These are phyloP conservation scores for Mycena albidolilacea DNA, from an alignment of 768 basidiomycete species.

Conservation along the genomic window DNA sequence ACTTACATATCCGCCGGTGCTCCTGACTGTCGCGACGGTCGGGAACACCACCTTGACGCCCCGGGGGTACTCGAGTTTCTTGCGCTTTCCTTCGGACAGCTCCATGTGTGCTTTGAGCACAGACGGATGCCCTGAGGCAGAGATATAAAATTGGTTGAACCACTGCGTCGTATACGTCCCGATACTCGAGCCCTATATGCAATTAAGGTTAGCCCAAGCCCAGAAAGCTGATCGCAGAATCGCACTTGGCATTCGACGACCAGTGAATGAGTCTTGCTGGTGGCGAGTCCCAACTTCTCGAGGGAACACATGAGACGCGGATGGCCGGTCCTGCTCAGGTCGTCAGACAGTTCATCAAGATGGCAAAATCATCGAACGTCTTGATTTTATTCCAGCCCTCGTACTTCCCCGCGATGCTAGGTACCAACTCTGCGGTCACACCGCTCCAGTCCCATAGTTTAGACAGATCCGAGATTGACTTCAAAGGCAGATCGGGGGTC, in stretches of 20 bases:
- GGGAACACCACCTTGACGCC: conserved; percentile 83
- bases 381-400: conserved; percentile 80
- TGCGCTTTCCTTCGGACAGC: conserved; percentile 67
- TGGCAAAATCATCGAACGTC: conserved; percentile 49
- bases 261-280: conserved; percentile 66
- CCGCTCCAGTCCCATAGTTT: conserved; percentile 87
- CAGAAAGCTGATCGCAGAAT: conserved; percentile 20
- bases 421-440: conserved; percentile 79
- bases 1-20: conserved; percentile 73
- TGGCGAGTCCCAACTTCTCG: conserved; percentile 70
- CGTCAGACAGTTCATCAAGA: conserved; percentile 13
- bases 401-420: conserved; percentile 90
- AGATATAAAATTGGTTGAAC: conserved; percentile 88
- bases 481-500: conserved; percentile 77
- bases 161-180: conserved; percentile 86
- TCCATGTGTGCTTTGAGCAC: conserved; percentile 82
- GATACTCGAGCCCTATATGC: conserved; percentile 84
- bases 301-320: conserved; percentile 82
- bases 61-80: conserved; percentile 73
- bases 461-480: conserved; percentile 72
- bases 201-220: not conserved
- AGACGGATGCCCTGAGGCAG: conserved; percentile 71
- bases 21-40: conserved; percentile 75
- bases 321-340: conserved; percentile 70
- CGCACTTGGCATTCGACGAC: conserved; percentile 86